A percentile compares a stretch with the other conserved stretches of the same genome.
Evolutionary conservation across 2,329 filamentous ascomycete species (phyloP).

Genomic region (Scytalidium sp.): DNA sequence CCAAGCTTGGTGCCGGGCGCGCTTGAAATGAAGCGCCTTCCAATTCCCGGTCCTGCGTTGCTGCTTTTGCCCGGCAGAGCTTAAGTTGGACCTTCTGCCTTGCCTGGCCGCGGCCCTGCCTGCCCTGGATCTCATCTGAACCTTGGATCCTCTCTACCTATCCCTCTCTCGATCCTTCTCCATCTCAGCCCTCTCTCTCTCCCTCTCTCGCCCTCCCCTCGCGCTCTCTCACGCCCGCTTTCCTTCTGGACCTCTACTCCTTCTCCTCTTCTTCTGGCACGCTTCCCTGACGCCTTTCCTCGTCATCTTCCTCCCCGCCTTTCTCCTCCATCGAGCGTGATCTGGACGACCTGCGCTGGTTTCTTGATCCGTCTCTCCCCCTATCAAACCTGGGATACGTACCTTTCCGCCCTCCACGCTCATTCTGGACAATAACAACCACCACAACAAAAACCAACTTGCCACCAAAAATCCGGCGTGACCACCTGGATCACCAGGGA

Average conservation of each 20-base stretch:
- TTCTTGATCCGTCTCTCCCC: too few relatives aligned
- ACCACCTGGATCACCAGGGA: too few relatives aligned
- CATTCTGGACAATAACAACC: conserved; percentile 3
- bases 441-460: not conserved
- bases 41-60: conserved; percentile 1
- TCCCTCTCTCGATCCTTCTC: not conserved
- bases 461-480: not conserved
- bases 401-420: conserved; percentile 9
- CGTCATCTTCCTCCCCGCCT: not conserved
- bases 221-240: not conserved
- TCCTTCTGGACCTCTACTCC: not conserved
- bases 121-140: not conserved
- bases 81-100: too few relatives aligned
- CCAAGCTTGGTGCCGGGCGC: not conserved
- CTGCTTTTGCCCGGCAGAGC: conserved; percentile 1
- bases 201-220: conserved; percentile 10
- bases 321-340: not conserved
- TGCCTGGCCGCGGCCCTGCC: conserved; percentile 2
- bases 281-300: not conserved
- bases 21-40: not conserved
- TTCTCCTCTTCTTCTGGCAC: conserved; percentile 4
- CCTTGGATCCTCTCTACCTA: not conserved
- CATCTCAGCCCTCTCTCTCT: conserved; percentile 12
- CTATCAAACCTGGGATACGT: too few relatives aligned
- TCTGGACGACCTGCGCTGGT: too few relatives aligned